Conservation (phyloP, 2,329 filamentous ascomycete genomes). For the Didymella arachidicola region DNA sequence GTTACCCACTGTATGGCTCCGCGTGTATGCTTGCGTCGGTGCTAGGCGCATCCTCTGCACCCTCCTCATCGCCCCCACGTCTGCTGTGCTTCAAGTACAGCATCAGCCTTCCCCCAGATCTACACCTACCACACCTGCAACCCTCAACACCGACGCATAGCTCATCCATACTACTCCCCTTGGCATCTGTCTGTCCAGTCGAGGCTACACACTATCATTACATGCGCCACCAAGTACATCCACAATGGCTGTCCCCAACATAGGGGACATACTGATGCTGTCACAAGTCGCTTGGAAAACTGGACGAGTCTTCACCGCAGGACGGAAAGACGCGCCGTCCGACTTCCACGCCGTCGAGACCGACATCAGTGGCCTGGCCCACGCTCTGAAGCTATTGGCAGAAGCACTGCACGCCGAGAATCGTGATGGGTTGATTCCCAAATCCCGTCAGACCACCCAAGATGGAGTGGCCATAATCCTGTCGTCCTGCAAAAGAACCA, state of each 20-base stretch:
- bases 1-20: conserved; percentile 35
- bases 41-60: conserved; percentile 20
- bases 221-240: not conserved
- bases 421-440: conserved; percentile 44
- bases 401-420: conserved; percentile 51
- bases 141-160: not conserved
- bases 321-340: conserved; percentile 49
- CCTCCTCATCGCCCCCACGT: conserved; percentile 35
- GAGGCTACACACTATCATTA: not conserved
- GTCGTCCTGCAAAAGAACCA: conserved; percentile 49
- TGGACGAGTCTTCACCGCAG: conserved; percentile 54
- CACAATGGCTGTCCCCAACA: conserved; percentile 46
- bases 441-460: conserved; percentile 45
- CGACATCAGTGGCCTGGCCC: conserved; percentile 53
- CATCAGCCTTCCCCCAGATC: conserved; percentile 32
- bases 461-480: conserved; percentile 52
- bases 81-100: conserved; percentile 30
- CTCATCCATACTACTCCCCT: not conserved
- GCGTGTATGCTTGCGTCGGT: conserved; percentile 21
- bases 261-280: conserved; percentile 57
- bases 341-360: conserved; percentile 55
- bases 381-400: conserved; percentile 55
- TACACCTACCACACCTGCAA: not conserved
- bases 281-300: conserved; percentile 58
- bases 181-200: not conserved